phyloP scores from a whole-genome alignment of 2,329 filamentous ascomycete species.

The Albophoma yamanashiensis region DNA sequence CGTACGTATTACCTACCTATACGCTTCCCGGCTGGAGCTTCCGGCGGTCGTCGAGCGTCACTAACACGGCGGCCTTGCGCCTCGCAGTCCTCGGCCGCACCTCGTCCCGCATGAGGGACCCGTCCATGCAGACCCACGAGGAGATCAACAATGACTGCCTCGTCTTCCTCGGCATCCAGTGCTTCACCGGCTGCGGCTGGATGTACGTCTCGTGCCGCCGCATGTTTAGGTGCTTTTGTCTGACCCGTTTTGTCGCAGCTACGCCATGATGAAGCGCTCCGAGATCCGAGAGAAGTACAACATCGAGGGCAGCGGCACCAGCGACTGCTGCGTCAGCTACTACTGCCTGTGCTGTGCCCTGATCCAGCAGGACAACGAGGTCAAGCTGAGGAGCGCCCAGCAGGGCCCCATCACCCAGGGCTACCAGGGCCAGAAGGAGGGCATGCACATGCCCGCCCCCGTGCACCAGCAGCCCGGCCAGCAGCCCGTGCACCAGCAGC shows the following conservation, averaged over 20 bases:
- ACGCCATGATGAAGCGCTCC: conserved; percentile 39
- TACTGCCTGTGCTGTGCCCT: conserved; percentile 47
- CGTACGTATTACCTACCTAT: too few species aligned
- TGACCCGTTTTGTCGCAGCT: conserved; percentile 14
- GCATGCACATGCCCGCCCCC: conserved; percentile 23
- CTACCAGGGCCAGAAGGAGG: conserved; percentile 25
- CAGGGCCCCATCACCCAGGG: conserved; percentile 18
- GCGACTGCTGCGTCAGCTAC: conserved; percentile 41
- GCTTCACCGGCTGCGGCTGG: conserved; percentile 30
- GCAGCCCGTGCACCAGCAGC: neutral
- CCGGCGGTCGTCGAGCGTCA: neutral
- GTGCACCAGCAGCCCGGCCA: neutral
- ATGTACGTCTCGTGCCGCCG: conserved; percentile 17
- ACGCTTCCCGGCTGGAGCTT: neutral
- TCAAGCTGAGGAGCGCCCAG: conserved; percentile 17
- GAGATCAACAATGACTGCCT: conserved; percentile 31
- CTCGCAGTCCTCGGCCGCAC: conserved; percentile 31
- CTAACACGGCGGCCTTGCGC: neutral
- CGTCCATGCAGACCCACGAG: conserved; percentile 26
- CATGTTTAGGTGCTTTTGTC: too few species aligned
- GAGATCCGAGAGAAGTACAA: conserved; percentile 42
- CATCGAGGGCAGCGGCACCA: conserved; percentile 36
- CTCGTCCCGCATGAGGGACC: conserved; percentile 31
- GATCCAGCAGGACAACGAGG: conserved; percentile 49
- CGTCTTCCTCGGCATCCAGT: conserved; percentile 26